Evolutionary conservation across 225 moss, liverwort and hornwort species (phyloP).

Genomic region (Ulota crispa): DNA sequence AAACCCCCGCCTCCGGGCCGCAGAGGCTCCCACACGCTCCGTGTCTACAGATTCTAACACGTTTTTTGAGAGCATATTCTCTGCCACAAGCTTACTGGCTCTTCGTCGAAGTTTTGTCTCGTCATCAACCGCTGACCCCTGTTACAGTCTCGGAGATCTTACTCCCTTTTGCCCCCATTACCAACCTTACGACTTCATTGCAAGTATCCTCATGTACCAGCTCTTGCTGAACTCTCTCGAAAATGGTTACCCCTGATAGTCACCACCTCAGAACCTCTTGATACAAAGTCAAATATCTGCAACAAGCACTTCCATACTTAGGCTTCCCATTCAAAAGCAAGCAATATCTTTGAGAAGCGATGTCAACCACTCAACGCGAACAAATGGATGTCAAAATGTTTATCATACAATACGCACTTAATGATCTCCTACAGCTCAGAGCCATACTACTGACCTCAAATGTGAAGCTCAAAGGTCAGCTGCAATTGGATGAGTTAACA

Average conservation of each 20-base stretch:
- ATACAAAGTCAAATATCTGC: conserved; percentile 2
- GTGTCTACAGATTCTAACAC: conserved; percentile 42
- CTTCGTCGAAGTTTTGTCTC: conserved; percentile 29
- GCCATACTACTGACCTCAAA: not conserved
- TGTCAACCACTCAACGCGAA: not conserved
- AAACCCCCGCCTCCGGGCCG: conserved; percentile 34
- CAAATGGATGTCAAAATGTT: not conserved
- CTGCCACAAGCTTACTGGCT: conserved; percentile 29
- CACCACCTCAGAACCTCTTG: not conserved
- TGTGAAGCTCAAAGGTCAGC: conserved; percentile 3
- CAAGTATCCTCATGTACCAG: conserved; percentile 12
- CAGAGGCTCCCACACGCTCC: conserved; percentile 39
- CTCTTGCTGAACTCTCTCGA: conserved; percentile 4
- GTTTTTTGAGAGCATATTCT: conserved; percentile 57
- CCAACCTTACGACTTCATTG: conserved; percentile 18
- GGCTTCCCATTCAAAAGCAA: not conserved
- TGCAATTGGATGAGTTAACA: not conserved
- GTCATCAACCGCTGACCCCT: conserved; percentile 41
- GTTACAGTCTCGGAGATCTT: not conserved
- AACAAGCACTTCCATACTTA: conserved; percentile 17
- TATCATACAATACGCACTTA: not conserved
- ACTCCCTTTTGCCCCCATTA: conserved; percentile 31
- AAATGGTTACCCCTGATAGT: not conserved
- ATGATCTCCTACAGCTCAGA: not conserved
- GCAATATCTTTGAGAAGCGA: not conserved